Percentiles rank a stretch among this genome's conserved stretches.
phyloP scores from a whole-genome alignment of 2,329 filamentous ascomycete genomes.

The Fusarium abutilonis region DNA sequence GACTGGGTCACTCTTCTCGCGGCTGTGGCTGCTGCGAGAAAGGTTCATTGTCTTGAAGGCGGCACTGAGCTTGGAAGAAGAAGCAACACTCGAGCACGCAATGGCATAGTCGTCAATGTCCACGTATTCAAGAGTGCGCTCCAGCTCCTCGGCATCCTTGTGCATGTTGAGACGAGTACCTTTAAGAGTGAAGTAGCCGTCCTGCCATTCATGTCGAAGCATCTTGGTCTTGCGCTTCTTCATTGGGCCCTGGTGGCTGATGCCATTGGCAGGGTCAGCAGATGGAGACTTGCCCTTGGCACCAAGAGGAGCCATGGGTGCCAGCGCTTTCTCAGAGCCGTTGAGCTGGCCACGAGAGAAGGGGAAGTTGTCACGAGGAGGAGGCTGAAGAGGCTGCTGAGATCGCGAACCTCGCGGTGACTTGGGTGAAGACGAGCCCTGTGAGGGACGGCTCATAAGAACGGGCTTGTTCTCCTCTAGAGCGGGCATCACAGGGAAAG shows the following conservation, averaged over 20 bases:
- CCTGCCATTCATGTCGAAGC: conserved; percentile 92
- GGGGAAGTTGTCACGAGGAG: conserved; percentile 65
- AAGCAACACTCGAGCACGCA: conserved; percentile 80
- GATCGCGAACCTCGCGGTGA: conserved; percentile 51
- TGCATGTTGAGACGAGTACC: conserved; percentile 81
- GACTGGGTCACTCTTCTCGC: conserved; percentile 66
- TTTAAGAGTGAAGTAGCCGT: conserved; percentile 87
- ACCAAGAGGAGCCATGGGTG: conserved; percentile 47
- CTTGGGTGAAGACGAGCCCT: conserved; percentile 48
- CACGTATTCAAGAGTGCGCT: conserved; percentile 77
- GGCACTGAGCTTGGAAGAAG: conserved; percentile 82
- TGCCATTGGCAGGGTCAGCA: conserved; percentile 57
- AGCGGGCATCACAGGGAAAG: conserved; percentile 74
- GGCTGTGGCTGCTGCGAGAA: conserved; percentile 58
- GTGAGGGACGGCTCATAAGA: conserved; percentile 47
- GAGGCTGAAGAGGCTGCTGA: conserved; percentile 58
- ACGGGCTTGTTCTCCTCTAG: conserved; percentile 71
- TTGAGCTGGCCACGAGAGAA: conserved; percentile 63
- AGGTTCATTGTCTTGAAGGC: conserved; percentile 85
- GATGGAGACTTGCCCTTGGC: conserved; percentile 45
- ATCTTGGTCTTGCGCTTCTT: conserved; percentile 92
- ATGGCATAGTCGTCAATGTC: conserved; percentile 91
- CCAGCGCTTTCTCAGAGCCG: conserved; percentile 58
- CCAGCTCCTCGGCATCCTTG: conserved; percentile 64
- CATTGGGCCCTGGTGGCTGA: conserved; percentile 86